These are phyloP conservation scores for Kurtzmaniella fragi DNA, from an alignment of 805 yeast species.

Conservation along the genomic window DNA sequence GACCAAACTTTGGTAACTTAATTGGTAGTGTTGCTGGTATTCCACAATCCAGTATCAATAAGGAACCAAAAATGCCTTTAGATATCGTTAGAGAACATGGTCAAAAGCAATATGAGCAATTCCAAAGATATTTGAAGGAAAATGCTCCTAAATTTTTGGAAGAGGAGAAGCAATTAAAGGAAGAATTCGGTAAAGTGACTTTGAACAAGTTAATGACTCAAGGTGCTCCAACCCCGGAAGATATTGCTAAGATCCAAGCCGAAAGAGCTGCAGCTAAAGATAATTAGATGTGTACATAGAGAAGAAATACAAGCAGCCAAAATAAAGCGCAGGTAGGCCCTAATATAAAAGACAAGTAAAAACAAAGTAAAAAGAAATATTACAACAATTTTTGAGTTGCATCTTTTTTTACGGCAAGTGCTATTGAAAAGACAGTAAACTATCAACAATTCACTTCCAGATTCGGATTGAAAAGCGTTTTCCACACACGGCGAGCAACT, in stretches of 20 bases:
- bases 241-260: constrained; percentile 40
- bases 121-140: constrained; percentile 58
- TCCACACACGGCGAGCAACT: too few species aligned
- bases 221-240: constrained; percentile 75
- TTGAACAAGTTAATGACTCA: constrained; percentile 81
- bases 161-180: constrained; percentile 83
- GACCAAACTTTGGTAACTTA: constrained; percentile 45
- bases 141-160: constrained; percentile 65
- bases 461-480: too few species aligned
- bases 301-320: too few species aligned
- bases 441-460: too few species aligned
- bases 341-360: too few species aligned
- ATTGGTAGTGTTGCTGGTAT: constrained; percentile 63
- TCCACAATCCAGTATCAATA: constrained; percentile 40
- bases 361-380: too few species aligned
- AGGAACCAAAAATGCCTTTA: constrained; percentile 70
- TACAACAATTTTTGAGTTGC: too few species aligned
- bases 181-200: constrained; percentile 75
- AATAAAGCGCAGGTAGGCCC: too few species aligned
- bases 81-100: constrained; percentile 90
- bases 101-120: constrained; percentile 78
- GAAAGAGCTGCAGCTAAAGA: constrained; percentile 16
- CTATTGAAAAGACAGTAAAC: too few species aligned
- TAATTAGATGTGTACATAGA: too few species aligned
- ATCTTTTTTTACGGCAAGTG: too few species aligned